Base-by-base conservation (phyloP, 1,284 basidiomycete species). In the Lentinus polychrous region DNA sequence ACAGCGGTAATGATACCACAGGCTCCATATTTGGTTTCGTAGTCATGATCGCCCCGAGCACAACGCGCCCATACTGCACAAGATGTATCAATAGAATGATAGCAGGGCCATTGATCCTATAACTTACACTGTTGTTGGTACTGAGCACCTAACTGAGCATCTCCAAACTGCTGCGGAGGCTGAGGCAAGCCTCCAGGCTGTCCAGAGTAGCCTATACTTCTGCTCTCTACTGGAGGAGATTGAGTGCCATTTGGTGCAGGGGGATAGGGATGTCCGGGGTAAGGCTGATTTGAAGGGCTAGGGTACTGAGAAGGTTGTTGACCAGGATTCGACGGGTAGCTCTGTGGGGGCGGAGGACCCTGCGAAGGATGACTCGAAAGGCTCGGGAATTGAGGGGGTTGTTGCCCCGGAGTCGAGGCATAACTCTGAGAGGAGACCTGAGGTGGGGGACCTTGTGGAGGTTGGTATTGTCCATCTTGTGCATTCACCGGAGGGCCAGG, bases 1-100 rank as follows among this genome's bases (percentile, higher is more conserved):
- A 62, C 45, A 14, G 59, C 56, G 15, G 49, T 53, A 53, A 62
- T 60, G 52, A 62, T 60, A 10, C 60, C 60, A 11, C 52, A 55
- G 1, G 56, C 41, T 22, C 60, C 60, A 51, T 59, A 55, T 49
- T 59, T 58, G 32, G 8, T 55, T 40, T 40, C 38, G 2, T 54
- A 38, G 35, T 60, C 57, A 51, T 61, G 60, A 32, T 61, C 53
- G 11, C 60, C 60, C 23, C 57, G 38, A 34, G 60, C 60, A 49
- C 60, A 61, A 31, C 51, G 45, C 8, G 58, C 60, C 38, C 52
- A 53, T 43, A 61, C 60, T 61, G 22, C 8, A 12, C 34, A 18
- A 8, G 18, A 8, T 10, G 23, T 7, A 6, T 14, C 14, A 44
- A 44, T 22, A 4, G 4, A 44, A 8, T n/a, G n/a, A 8, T 14